Base-by-base conservation (phyloP, 805 yeast genomes). In the Wickerhamomyces tratensis region DNA sequence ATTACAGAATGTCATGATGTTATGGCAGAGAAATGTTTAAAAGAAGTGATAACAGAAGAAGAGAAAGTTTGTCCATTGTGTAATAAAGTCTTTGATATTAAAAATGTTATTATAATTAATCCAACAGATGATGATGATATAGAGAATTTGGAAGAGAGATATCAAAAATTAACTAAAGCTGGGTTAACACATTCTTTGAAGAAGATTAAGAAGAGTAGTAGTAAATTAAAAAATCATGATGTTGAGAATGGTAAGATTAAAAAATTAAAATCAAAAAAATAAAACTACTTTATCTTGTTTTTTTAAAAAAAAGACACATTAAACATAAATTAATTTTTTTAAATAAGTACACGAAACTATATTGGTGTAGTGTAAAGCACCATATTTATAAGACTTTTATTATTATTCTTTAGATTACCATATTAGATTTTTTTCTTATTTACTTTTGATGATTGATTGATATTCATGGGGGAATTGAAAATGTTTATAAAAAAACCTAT, bases 1-100 rank as follows among this genome's bases (percentile, higher is more conserved):
- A 47, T 73, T 4, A 72, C 65, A 0, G 57, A 61, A 6, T 74
- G 78, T 52, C 74, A 74, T 0, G 68, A 72, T 52, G 67, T 64
- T 0, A 48, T 69, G 44, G 64, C 64, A 5, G 52, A 46, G n/a
- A 56, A 57, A 26, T 49, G 64, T 20, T 46, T 70, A 7, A 41
- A 42, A 13, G 57, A 58, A 27, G 43, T 61, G 6, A 20, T 49
- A 2, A 31, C 44, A 3, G 35, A 42, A 3, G 15, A 41, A 20
- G 20, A 20, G 20, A 20, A 20, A 20, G 20, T 20, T 20, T 73
- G 78, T 49, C 76, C 77, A 3, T 51, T 58, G 4, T 78, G 83
- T 54, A 55, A 51, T 25, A 41, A 41, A 5, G 26, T 30, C 0
- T 61, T 48, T 39, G 44, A 41, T 1, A 39, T 43, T 6, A 42